These are phyloP conservation scores for Penicillium daleae DNA, from an alignment of 495 filamentous ascomycete genomes.

Conservation along the genomic window DNA sequence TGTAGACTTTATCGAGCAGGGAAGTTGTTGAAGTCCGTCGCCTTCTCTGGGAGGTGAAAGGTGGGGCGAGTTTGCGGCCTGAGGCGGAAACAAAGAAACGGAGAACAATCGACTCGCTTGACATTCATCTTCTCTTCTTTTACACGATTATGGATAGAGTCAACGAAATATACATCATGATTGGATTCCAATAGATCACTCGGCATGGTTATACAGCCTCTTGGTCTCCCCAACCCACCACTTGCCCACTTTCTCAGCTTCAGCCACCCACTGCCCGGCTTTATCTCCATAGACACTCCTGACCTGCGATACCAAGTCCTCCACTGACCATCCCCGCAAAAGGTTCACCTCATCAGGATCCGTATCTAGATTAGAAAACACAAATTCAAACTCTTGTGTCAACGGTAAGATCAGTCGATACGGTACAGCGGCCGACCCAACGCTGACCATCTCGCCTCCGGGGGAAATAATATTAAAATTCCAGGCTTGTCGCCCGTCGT, in stretches of 20 bases:
- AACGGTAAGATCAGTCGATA: slow-evolving; percentile 45
- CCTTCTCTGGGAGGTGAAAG: not conserved
- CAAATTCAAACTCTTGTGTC: slow-evolving; percentile 35
- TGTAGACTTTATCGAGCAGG: not conserved
- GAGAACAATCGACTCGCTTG: slow-evolving; percentile 16
- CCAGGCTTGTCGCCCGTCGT: slow-evolving; percentile 35
- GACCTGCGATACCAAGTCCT: slow-evolving; percentile 29
- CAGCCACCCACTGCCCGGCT: slow-evolving; percentile 38
- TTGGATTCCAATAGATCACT: not conserved
- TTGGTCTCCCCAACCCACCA: slow-evolving; percentile 41
- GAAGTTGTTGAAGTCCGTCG: not conserved
- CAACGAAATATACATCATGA: not conserved
- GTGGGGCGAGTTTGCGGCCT: slow-evolving; percentile 12
- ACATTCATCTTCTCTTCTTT: slow-evolving; percentile 8
- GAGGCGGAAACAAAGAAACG: slow-evolving; percentile 17
- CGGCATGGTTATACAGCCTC: slow-evolving; percentile 23
- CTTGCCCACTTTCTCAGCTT: slow-evolving; percentile 39
- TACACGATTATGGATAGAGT: not conserved
- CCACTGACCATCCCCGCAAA: slow-evolving; percentile 26
- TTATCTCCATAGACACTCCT: slow-evolving; percentile 28
- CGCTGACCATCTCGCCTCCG: slow-evolving; percentile 39
- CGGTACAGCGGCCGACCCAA: slow-evolving; percentile 38
- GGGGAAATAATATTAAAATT: slow-evolving; percentile 49
- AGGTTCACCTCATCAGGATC: slow-evolving; percentile 31
- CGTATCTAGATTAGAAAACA: slow-evolving; percentile 38